These are phyloP conservation scores for Staphylotrichum tortipilum DNA, from an alignment of 495 filamentous ascomycete genomes.

Conservation along the genomic window DNA sequence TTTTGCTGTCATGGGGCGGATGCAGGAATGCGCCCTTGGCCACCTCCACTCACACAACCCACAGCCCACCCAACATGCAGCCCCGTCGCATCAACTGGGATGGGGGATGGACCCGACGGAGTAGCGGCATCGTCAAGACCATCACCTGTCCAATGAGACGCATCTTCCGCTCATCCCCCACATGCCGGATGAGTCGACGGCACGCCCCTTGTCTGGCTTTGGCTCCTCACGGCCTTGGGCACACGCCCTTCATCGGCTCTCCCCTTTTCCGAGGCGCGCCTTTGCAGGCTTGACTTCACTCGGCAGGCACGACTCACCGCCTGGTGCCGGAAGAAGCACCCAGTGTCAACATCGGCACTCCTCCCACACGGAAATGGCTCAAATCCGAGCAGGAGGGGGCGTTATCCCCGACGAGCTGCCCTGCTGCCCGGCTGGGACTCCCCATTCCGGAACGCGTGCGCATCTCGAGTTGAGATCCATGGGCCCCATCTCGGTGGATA, in stretches of 20 bases:
- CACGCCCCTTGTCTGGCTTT: background rate
- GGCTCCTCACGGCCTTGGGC: background rate
- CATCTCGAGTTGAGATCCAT: background rate
- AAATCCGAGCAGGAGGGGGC: background rate
- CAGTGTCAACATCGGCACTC: background rate
- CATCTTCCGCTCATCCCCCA: background rate
- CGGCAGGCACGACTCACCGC: background rate
- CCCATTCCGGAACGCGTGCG: background rate
- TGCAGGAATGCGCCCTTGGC: too few relatives aligned
- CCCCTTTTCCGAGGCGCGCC: too few relatives aligned
- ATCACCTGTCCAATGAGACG: slow-evolving; percentile 1
- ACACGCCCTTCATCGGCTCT: too few relatives aligned
- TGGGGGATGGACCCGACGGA: background rate
- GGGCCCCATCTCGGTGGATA: background rate
- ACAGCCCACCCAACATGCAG: slow-evolving; percentile 5
- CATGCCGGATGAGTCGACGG: background rate
- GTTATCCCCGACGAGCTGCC: background rate
- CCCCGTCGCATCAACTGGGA: slow-evolving; percentile 4
- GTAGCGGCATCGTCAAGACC: too few relatives aligned
- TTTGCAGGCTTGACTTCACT: too few relatives aligned
- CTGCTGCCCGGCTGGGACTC: background rate
- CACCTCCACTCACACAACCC: too few relatives aligned
- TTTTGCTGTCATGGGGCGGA: too few relatives aligned
- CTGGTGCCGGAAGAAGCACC: background rate
- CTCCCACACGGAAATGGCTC: background rate